Conservation (phyloP, 176 grass and related monocot species). For the Avena sativa region DNA sequence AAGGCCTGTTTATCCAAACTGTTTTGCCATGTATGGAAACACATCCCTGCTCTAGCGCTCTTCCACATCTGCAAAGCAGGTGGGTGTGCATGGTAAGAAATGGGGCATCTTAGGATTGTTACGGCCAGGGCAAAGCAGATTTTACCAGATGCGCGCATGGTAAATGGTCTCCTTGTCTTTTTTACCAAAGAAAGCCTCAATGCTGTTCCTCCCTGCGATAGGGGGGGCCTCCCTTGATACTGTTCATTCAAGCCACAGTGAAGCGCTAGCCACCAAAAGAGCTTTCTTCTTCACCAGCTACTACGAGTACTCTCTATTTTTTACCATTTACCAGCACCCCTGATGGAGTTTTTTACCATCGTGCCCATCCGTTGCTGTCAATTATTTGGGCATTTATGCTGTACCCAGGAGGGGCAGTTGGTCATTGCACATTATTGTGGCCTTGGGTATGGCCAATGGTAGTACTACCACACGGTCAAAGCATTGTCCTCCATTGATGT, state of each 20-base stretch:
- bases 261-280: constrained; percentile 31
- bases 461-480: constrained; percentile 57
- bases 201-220: constrained; percentile 44
- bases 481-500: constrained; percentile 37
- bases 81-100: constrained; percentile 14
- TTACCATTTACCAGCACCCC: constrained; percentile 36
- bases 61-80: constrained; percentile 35
- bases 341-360: background rate
- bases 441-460: constrained; percentile 1
- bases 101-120: constrained; percentile 32
- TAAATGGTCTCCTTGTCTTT: constrained; percentile 44
- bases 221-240: constrained; percentile 31
- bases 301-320: background rate
- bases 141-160: constrained; percentile 34
- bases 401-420: constrained; percentile 27
- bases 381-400: background rate
- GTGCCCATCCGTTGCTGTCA: background rate
- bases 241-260: constrained; percentile 48
- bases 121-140: background rate
- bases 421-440: background rate
- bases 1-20: constrained; percentile 59
- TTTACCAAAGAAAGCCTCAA: constrained; percentile 60
- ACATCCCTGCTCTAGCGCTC: constrained; percentile 26
- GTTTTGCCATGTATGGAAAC: constrained; percentile 61
- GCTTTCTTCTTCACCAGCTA: background rate